A percentile compares a stretch with the other conserved stretches of the same genome.
phyloP scores from a whole-genome alignment of 192 early-diverging fungal genomes.

The Backusella australiensis region DNA sequence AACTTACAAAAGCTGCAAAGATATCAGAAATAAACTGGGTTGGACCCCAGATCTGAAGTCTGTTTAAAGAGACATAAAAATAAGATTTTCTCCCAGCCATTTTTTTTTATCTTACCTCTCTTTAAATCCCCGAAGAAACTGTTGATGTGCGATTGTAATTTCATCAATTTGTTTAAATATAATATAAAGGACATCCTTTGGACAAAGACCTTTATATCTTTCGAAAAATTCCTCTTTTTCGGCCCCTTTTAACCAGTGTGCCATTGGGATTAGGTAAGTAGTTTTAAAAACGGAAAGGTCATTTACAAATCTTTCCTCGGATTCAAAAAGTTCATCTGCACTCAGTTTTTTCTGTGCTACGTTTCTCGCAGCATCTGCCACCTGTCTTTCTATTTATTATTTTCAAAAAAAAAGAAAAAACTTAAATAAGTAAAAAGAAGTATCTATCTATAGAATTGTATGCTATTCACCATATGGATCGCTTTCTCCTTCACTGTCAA shows the following conservation, averaged over 20 bases:
- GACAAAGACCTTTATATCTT: neutral
- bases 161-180: neutral
- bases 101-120: constrained; percentile 11
- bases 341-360: neutral
- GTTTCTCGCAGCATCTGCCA: constrained; percentile 13
- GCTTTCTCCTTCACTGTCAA: neutral
- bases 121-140: neutral
- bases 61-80: neutral
- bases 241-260: neutral
- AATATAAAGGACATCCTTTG: neutral
- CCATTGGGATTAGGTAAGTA: neutral
- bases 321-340: neutral
- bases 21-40: constrained; percentile 11
- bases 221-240: neutral
- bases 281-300: neutral
- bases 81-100: neutral
- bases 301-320: neutral
- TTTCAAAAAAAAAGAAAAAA: neutral
- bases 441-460: neutral
- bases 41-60: constrained; percentile 8
- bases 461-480: neutral
- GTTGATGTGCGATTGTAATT: neutral
- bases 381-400: constrained; percentile 2
- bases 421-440: neutral
- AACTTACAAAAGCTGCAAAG: neutral